Evolutionary conservation across 2,329 filamentous ascomycete genomes (phyloP), one percentile per base, ranked within the genome.

Genomic region (Aspergillus jensenii): DNA sequence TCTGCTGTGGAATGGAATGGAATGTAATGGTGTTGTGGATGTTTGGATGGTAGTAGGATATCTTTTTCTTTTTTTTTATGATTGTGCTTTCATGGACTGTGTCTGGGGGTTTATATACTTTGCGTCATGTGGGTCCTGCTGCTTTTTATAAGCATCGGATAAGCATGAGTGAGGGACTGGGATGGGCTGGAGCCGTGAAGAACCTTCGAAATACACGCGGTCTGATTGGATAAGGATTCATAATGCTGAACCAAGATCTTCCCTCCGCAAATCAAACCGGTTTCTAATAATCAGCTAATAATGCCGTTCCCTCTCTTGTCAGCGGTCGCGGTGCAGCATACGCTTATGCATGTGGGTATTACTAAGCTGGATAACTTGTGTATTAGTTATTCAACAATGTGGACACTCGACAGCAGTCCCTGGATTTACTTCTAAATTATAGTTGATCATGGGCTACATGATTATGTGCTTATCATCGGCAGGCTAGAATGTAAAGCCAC

Each of bases 141-240:
- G 37, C 12, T 39, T 11, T 51, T 51, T 51, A 51, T 51, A 39
- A 51, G 37, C 48, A 51, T 51, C 19, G 48, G 37, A 14, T 51
- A 51, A 51, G 48, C 48, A 51, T 43, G 40, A 43, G n/a, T 19
- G 14, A 43, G 5, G 17, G 15, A n/a, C 35, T 1, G 2, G 12
- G 4, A n/a, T 9, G 9, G 27, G 27, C 27, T 31, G 27, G 27
- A 31, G 27, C 1, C 1, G 27, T 31, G 27, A 31, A 11, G 27
- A 31, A 31, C 27, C 27, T 31, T 31, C 27, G 8, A 31, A 31
- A 31, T 11, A 1, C 2, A 4, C 27, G 1, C 1, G 27, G 1
- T 31, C 3, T 31, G 27, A 37, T 37, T 37, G 35, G 35, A 2
- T n/a, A 15, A n/a, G 5, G 15, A 3, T 12, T 37, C 33, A 14